phyloP scores from a whole-genome alignment of 2,329 filamentous ascomycete genomes.

The Uncinocarpus reesii region DNA sequence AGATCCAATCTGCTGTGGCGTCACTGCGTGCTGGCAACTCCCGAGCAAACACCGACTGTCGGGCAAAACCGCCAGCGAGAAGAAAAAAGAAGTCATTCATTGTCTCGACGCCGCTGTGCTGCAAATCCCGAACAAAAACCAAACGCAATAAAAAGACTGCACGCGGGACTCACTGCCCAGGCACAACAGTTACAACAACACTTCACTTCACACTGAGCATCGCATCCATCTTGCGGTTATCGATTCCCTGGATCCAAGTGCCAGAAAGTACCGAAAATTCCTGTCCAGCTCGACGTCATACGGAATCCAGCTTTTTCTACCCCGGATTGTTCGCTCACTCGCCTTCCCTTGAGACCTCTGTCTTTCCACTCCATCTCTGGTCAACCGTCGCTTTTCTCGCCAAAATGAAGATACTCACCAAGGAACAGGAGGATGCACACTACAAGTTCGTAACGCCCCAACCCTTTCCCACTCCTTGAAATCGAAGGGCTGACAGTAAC shows the following conservation, averaged over 20 bases:
- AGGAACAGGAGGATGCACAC: slow-evolving; percentile 82
- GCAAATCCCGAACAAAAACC: slow-evolving; percentile 7
- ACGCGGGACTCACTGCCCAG: no score
- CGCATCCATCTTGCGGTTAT: not conserved
- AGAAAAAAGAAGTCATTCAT: not conserved
- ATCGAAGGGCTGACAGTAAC: not conserved
- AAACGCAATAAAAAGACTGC: not conserved
- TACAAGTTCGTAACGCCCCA: slow-evolving; percentile 51
- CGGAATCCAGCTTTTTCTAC: no score
- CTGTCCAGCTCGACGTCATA: not conserved
- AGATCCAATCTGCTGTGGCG: slow-evolving; percentile 3
- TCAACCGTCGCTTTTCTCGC: not conserved
- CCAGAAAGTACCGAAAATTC: no score
- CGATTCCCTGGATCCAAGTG: no score
- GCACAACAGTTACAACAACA: no score
- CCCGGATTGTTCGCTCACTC: no score
- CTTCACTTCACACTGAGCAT: no score
- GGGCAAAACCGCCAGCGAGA: slow-evolving; percentile 7
- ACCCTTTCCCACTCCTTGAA: not conserved
- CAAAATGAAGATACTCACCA: slow-evolving; percentile 87
- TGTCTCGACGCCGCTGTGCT: not conserved
- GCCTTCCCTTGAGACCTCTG: not conserved
- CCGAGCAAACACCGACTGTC: slow-evolving; percentile 9
- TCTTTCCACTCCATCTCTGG: not conserved
- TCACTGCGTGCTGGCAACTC: not conserved